Base-by-base conservation (phyloP, 1,139 yeast genomes). In the Kurtzmaniella quercitrusa region DNA sequence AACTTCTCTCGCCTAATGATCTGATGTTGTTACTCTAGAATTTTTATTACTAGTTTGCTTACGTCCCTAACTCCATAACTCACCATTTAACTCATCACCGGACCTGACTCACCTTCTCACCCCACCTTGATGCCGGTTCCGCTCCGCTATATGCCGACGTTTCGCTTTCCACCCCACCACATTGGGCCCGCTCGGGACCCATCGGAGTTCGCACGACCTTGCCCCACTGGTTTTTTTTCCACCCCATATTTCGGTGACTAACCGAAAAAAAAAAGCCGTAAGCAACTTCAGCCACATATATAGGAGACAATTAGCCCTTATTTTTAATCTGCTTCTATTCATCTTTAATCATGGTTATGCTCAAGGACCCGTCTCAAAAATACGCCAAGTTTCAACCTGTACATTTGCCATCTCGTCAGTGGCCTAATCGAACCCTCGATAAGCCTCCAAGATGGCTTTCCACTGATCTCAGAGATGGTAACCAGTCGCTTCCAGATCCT, bases 401-500 rank as follows among this genome's bases (percentile, higher is more conserved):
- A 38, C 63, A 81, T 38, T 71, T 91, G 50, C 82, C 88, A 20
- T 77, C 84, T 55, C 80, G 98, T 53, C 79, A 82, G 50, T 93
- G 98, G 98, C 98, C 98, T 9, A 67, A 77, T 47, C 81, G 79
- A 43, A 68, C 81, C 33, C 74, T 93, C 52, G 78, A 78, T 42
- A 82, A 82, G 61, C 85, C 97, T 2, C 98, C 98, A 45, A 76
- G 98, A 62, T 93, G 98, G 98, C 77, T 93, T 43, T 86, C 96
- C 7, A 93, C 98, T 2, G 98, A 93, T 62, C 76, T 93, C 55
- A 79, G 98, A 64, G 98, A 93, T 61, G 98, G 98, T 45, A 93
- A 93, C 70, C 98, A 93, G 68, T 87, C 97, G 9, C 76, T 93
- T 52, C 98, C 98, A 8, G 98, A 93, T 65, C 98, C 98, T 42